A percentile compares a stretch with the other conserved stretches of the same genome.
Evolutionary conservation across 345 rosid species (phyloP).

Genomic region (Durio zibethinus): DNA sequence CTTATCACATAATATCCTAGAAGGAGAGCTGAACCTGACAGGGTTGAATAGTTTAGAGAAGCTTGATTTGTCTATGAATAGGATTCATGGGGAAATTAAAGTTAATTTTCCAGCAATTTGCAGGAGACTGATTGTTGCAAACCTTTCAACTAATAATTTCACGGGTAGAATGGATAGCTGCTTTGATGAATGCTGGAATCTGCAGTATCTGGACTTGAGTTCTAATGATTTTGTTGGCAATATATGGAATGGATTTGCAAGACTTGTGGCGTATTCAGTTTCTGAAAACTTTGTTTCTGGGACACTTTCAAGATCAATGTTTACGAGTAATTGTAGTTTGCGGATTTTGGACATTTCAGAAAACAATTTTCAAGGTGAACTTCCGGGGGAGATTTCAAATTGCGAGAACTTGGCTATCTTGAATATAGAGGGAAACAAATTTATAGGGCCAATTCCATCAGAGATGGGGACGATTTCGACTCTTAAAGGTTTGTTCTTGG

Average conservation of each 20-base stretch:
- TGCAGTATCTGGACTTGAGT: too few species aligned
- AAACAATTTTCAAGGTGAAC: constrained; percentile 50
- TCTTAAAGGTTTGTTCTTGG: too few species aligned
- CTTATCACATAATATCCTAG: constrained; percentile 65
- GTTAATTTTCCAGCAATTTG: constrained; percentile 53
- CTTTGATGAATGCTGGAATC: too few species aligned
- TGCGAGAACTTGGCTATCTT: too few species aligned
- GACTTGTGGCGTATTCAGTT: constrained; percentile 50
- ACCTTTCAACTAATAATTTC: constrained; percentile 55
- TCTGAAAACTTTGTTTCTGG: constrained; percentile 53
- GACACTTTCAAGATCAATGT: constrained; percentile 32
- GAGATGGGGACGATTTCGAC: too few species aligned
- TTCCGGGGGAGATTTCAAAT: too few species aligned
- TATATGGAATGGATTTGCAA: constrained; percentile 50
- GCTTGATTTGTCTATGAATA: constrained; percentile 62
- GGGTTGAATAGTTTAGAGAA: constrained; percentile 49
- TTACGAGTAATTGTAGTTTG: constrained; percentile 48
- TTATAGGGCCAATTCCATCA: too few species aligned
- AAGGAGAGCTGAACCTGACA: constrained; percentile 44
- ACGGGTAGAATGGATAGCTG: constrained; percentile 48
- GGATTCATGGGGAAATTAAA: constrained; percentile 45
- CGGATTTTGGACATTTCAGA: constrained; percentile 51
- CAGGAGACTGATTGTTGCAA: constrained; percentile 50
- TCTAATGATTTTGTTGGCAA: constrained; percentile 49
- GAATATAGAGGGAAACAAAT: too few species aligned